phyloP scores from a whole-genome alignment of 345 rosid species.

The Viola odorata region DNA sequence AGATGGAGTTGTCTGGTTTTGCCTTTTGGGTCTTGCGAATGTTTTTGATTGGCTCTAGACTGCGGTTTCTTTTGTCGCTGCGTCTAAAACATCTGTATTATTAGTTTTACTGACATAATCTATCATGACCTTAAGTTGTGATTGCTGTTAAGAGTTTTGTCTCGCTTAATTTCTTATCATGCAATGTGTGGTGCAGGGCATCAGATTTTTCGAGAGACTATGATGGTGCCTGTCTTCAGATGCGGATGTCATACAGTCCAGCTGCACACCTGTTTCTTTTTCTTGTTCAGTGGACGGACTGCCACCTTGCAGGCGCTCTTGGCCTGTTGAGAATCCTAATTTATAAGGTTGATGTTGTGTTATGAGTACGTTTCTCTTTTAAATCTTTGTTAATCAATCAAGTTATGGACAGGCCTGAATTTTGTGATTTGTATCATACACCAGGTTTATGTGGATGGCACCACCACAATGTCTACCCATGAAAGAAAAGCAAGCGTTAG shows the following conservation, averaged over 20 bases:
- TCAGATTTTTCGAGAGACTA: conserved; percentile 55
- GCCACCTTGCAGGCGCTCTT: conserved; percentile 59
- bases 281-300: conserved; percentile 68
- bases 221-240: conserved; percentile 67
- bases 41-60: background rate
- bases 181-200: conserved; percentile 39
- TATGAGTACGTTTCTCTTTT: background rate
- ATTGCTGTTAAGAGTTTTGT: background rate
- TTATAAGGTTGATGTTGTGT: conserved; percentile 39
- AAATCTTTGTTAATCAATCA: no score
- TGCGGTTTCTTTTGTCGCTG: background rate
- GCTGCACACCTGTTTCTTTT: conserved; percentile 64
- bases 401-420: conserved; percentile 4
- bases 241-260: conserved; percentile 74
- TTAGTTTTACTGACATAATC: no score
- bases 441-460: conserved; percentile 70
- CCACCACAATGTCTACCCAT: conserved; percentile 69
- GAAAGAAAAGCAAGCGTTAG: conserved; percentile 79
- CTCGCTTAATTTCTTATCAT: background rate
- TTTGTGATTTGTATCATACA: conserved; percentile 1
- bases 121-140: no score
- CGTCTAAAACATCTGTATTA: background rate
- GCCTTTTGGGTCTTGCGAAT: background rate
- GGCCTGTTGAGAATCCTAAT: conserved; percentile 59
- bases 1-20: background rate